Percentiles rank a stretch among this genome's conserved stretches.
phyloP scores from a whole-genome alignment of 2,329 filamentous ascomycete genomes.

The Beauveria varroae region DNA sequence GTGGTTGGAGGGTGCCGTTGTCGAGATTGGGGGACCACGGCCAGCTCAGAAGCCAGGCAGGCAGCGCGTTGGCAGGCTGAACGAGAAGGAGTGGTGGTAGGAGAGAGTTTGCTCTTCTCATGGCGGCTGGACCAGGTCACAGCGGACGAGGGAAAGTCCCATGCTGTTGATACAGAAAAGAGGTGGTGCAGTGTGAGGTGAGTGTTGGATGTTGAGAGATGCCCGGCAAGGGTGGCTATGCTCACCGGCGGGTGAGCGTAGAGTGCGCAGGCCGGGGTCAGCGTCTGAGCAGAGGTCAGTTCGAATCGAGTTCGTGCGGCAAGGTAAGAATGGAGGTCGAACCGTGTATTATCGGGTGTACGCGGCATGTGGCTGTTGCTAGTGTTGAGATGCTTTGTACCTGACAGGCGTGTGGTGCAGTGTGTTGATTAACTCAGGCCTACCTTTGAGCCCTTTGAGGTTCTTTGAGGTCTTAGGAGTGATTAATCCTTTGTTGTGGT shows the following conservation, averaged over 20 bases:
- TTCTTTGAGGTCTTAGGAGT: not conserved
- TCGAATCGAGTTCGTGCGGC: not conserved
- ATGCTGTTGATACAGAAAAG: not conserved
- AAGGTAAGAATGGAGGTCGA: not conserved
- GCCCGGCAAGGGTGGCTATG: not conserved
- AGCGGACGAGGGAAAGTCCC: not conserved
- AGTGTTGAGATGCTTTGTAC: not conserved
- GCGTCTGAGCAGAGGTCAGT: not conserved
- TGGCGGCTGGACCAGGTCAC: slow-evolving; percentile 1
- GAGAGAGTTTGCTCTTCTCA: not conserved
- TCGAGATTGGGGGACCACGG: not conserved
- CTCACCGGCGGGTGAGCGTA: not conserved
- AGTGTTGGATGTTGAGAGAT: not conserved
- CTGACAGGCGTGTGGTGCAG: not conserved
- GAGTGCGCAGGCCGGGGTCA: not conserved
- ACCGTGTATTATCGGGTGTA: not conserved
- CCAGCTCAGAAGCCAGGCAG: slow-evolving; percentile 5
- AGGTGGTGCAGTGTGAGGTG: not conserved
- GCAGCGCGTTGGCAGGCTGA: not conserved
- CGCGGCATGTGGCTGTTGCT: not conserved
- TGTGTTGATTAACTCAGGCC: too few species aligned
- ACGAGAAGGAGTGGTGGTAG: not conserved
- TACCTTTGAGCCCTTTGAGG: too few species aligned
- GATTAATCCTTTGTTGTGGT: not conserved
- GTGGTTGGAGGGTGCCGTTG: not conserved